These are phyloP conservation scores for Porphyrellus cyaneotinctus DNA, from an alignment of 768 basidiomycete species.

Conservation along the genomic window DNA sequence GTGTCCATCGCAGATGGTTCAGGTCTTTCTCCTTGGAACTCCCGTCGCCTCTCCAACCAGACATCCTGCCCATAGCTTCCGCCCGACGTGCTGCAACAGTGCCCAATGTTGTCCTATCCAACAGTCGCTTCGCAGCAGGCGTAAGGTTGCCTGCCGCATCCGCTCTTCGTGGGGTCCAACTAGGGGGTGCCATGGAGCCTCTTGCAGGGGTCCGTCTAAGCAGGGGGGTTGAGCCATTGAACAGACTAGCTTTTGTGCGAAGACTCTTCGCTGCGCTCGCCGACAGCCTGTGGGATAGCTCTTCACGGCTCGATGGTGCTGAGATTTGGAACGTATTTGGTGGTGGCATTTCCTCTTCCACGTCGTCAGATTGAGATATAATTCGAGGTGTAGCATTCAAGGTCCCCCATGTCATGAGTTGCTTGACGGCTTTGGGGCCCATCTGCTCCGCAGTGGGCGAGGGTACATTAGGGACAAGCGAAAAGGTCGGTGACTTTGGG, in stretches of 20 bases:
- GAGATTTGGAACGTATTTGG: conserved; percentile 73
- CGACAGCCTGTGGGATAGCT: conserved; percentile 76
- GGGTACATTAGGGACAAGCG: conserved; percentile 81
- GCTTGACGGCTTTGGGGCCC: conserved; percentile 77
- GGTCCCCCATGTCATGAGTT: conserved; percentile 98
- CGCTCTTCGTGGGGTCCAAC: conserved; percentile 71
- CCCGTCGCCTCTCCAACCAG: conserved; percentile 50
- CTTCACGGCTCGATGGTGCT: conserved; percentile 74
- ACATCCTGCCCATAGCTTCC: conserved; percentile 59
- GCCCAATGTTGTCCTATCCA: conserved; percentile 69
- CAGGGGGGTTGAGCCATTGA: conserved; percentile 38
- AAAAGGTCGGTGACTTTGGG: conserved; percentile 59
- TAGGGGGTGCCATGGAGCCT: conserved; percentile 70
- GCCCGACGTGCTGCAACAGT: conserved; percentile 58
- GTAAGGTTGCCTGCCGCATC: conserved; percentile 75
- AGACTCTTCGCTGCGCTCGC: conserved; percentile 78
- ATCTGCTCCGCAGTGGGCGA: conserved; percentile 83
- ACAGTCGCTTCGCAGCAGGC: conserved; percentile 75
- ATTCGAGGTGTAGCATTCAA: conserved; percentile 89
- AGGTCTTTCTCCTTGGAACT: conserved; percentile 57
- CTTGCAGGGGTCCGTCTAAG: conserved; percentile 29
- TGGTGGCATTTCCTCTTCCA: conserved; percentile 38
- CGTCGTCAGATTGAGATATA: conserved; percentile 60
- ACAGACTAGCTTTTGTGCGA: conserved; percentile 66
- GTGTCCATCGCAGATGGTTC: conserved; percentile 72